Base-by-base conservation (phyloP, 1,284 basidiomycete genomes). In the Rhizoctonia solani region DNA sequence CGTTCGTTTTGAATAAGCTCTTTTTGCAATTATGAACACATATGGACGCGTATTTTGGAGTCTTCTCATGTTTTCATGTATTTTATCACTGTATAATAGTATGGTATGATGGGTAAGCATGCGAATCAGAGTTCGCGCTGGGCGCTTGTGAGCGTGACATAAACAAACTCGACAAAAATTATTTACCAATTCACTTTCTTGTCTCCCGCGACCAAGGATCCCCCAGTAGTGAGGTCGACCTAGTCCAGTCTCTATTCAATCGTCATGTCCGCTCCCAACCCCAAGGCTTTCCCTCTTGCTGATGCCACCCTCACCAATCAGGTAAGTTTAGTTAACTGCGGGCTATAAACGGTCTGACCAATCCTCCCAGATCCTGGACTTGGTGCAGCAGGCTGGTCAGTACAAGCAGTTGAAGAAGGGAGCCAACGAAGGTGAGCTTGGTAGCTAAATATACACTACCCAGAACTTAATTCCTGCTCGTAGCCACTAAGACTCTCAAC, bases 381-480 rank as follows among this genome's bases (percentile, higher is more conserved):
- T 95, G 68, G 87, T 93, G 39, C 90, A 94, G 79, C 91, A 95
- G 79, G 92, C 92, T 53, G 83, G 86, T 39, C 90, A 94, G 78
- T 96, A 95, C 83, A 95, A 96, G 81, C 94, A 98, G 80, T 82
- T 99, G 63, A 99, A 98, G 83, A 99, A 99, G 83, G 96, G 96
- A 72, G 94, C 94, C 46, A 97, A 97, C 78, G 94, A 97, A 84
- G 90, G 91, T 90, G 55, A 39, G 82, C 71, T 47, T 71, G 37
- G 56, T 19, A n/a, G 42, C 47, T 13, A 67, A 29, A 6, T 52
- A n/a, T n/a, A 27, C 34, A 21, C 21, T 42, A 11, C 30, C 32
- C 13, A n/a, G 39, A 32, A 42, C 34, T 66, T 29, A 67, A 16
- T 44, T 67, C 27, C 27, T 6, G 47, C 59, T 68, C 54, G 74